A percentile compares a stretch with the other conserved stretches of the same genome.
These are phyloP conservation scores for Royoungia palumana DNA, from an alignment of 768 basidiomycete genomes.

Conservation along the genomic window DNA sequence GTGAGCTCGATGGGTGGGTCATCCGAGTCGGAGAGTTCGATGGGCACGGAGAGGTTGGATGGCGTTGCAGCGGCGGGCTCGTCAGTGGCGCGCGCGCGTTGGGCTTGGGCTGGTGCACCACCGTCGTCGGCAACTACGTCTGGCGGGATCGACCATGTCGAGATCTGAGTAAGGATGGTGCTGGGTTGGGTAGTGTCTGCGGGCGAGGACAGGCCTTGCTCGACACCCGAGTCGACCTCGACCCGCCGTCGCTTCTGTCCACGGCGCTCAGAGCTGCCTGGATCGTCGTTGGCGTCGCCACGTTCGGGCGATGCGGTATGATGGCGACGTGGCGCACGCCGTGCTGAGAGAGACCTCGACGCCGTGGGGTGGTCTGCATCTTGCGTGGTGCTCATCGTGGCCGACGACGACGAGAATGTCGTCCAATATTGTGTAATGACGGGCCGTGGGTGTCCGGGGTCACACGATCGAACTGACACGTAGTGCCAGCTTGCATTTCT, in stretches of 20 bases:
- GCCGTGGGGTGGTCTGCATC: constrained; percentile 9
- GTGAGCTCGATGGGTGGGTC: not conserved
- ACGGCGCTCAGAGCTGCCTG: constrained; percentile 4
- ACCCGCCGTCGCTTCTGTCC: constrained; percentile 17
- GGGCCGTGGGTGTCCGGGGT: constrained; percentile 13
- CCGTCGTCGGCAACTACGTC: not conserved
- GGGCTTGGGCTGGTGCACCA: too few relatives aligned
- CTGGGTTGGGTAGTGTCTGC: not conserved
- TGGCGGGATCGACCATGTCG: constrained; percentile 23
- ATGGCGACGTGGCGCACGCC: not conserved
- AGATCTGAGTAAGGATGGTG: constrained; percentile 7
- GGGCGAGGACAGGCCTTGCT: not conserved
- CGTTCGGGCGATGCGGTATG: constrained; percentile 2
- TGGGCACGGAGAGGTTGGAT: not conserved
- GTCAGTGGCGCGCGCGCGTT: not conserved
- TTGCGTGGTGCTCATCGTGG: constrained; percentile 19
- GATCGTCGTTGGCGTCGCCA: not conserved
- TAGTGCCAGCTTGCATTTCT: too few relatives aligned
- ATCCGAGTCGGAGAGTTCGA: constrained; percentile 4
- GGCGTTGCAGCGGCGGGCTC: not conserved
- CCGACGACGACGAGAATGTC: constrained; percentile 9
- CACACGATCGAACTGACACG: constrained; percentile 13
- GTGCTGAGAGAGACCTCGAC: not conserved
- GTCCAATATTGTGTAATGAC: constrained; percentile 20
- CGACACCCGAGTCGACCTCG: not conserved